phyloP scores from a whole-genome alignment of 2,329 filamentous ascomycete species.

The Amauroascus verrucosus region DNA sequence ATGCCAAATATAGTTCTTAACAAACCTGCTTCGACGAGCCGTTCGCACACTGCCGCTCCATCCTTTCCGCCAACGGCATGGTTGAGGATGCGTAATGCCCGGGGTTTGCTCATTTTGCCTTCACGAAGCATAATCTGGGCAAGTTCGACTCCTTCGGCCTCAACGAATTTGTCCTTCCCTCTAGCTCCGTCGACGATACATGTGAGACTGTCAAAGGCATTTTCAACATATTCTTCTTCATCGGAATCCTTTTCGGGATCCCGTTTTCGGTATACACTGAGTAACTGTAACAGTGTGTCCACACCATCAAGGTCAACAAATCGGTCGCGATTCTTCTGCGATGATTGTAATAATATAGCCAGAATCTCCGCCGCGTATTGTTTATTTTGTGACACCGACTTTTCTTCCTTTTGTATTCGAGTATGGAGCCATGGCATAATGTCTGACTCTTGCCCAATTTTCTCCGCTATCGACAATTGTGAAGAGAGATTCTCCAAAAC shows the following conservation, averaged over 20 bases:
- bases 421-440: conserved; percentile 68
- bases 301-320: conserved; percentile 60
- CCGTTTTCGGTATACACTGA: conserved; percentile 72
- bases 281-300: conserved; percentile 69
- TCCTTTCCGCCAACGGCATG: conserved; percentile 58
- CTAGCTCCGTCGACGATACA: conserved; percentile 64
- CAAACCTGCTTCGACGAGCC: conserved; percentile 70
- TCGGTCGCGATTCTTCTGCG: conserved; percentile 52
- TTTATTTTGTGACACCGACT: conserved; percentile 71
- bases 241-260: conserved; percentile 78
- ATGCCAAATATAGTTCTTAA: conserved; percentile 75
- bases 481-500: conserved; percentile 82
- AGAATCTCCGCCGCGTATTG: conserved; percentile 90
- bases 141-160: conserved; percentile 85
- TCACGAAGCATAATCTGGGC: conserved; percentile 86
- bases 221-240: conserved; percentile 92
- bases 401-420: conserved; percentile 61
- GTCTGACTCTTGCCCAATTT: conserved; percentile 57
- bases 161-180: conserved; percentile 72
- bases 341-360: conserved; percentile 75
- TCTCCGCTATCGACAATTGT: conserved; percentile 55
- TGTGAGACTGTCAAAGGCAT: conserved; percentile 77
- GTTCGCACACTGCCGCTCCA: conserved; percentile 58
- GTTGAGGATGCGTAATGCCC: conserved; percentile 72
- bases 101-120: conserved; percentile 68